A percentile compares a stretch with the other conserved stretches of the same genome.
These are phyloP conservation scores for Fonsecaea nubica DNA, from an alignment of 2,329 filamentous ascomycete genomes.

Conservation along the genomic window DNA sequence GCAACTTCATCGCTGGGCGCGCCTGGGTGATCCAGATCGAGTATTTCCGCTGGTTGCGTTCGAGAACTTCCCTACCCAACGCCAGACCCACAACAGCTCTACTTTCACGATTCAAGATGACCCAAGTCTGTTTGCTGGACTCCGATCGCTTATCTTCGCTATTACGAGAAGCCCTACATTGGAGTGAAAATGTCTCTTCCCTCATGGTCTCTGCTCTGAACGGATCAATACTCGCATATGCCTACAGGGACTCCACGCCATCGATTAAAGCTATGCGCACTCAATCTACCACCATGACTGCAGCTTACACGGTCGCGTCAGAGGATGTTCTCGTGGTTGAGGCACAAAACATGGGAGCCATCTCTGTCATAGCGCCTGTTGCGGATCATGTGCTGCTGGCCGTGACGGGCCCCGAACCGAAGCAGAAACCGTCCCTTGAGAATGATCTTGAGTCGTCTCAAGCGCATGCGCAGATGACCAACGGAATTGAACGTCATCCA, in stretches of 20 bases:
- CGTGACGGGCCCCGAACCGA: constrained; percentile 38
- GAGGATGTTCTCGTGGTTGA: constrained; percentile 40
- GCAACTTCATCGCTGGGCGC: background rate
- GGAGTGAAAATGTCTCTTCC: constrained; percentile 39
- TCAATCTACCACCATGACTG: constrained; percentile 40
- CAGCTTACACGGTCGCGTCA: constrained; percentile 39
- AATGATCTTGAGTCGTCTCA: constrained; percentile 16
- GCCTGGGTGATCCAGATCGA: background rate
- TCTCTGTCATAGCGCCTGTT: constrained; percentile 39
- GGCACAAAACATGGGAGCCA: constrained; percentile 38
- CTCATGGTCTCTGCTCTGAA: constrained; percentile 40
- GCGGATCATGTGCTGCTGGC: constrained; percentile 39
- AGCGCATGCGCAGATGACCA: constrained; percentile 6
- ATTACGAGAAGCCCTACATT: constrained; percentile 38
- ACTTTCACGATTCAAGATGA: constrained; percentile 25
- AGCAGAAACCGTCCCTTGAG: background rate
- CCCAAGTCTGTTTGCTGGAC: constrained; percentile 38
- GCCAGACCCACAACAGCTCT: constrained; percentile 42
- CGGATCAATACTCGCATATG: constrained; percentile 40
- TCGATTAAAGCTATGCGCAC: constrained; percentile 40
- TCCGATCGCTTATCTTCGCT: constrained; percentile 38
- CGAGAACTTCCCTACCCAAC: constrained; percentile 41
- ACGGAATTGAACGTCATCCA: constrained; percentile 17
- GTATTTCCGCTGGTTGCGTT: background rate
- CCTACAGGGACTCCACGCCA: constrained; percentile 35